Evolutionary conservation across 2,329 filamentous ascomycete genomes (phyloP).

Genomic region (Paecilomyces sp.): DNA sequence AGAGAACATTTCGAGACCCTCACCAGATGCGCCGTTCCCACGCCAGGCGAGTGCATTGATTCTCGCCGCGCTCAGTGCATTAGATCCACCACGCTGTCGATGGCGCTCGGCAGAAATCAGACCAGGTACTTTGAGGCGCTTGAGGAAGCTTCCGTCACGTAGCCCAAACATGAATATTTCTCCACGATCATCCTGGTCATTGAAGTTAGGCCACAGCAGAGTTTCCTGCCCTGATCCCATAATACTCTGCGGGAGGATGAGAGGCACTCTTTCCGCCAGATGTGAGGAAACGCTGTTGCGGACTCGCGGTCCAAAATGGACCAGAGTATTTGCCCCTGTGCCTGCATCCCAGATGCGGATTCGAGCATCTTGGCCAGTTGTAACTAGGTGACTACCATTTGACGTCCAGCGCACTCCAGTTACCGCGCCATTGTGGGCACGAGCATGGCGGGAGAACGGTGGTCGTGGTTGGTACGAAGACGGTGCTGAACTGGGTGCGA

Average conservation of each 20-base stretch:
- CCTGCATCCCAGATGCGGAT: constrained; percentile 81
- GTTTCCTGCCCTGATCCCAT: constrained; percentile 54
- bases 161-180: constrained; percentile 76
- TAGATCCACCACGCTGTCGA: constrained; percentile 32
- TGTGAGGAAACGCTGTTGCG: constrained; percentile 58
- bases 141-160: constrained; percentile 66
- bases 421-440: constrained; percentile 72
- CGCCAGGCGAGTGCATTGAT: constrained; percentile 73
- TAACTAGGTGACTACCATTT: constrained; percentile 68
- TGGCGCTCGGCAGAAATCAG: constrained; percentile 33
- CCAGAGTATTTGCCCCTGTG: constrained; percentile 77
- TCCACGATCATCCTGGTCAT: constrained; percentile 53
- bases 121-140: constrained; percentile 61
- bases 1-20: constrained; percentile 67
- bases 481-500: constrained; percentile 27
- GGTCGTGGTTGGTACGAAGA: constrained; percentile 26
- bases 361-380: constrained; percentile 73
- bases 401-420: constrained; percentile 83
- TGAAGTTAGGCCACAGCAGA: constrained; percentile 75
- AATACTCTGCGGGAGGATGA: constrained; percentile 56
- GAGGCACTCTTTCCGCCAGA: constrained; percentile 53
- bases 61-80: constrained; percentile 49
- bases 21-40: constrained; percentile 50
- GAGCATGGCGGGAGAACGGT: constrained; percentile 37
- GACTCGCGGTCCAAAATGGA: constrained; percentile 76